phyloP scores from a whole-genome alignment of 768 basidiomycete genomes.

The Tylopilus rubrobrunneus region DNA sequence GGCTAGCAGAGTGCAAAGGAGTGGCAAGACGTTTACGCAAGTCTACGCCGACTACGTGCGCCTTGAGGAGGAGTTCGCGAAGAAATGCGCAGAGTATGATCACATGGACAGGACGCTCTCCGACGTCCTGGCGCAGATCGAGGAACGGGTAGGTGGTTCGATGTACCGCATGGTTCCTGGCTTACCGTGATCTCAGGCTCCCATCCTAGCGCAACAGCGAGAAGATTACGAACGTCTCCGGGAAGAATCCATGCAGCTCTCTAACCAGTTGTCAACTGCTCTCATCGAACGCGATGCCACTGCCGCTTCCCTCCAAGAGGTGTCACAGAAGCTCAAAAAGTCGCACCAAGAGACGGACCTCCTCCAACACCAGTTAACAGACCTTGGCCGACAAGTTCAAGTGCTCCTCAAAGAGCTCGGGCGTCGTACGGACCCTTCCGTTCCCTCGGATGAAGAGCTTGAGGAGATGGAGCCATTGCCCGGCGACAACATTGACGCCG shows the following conservation, averaged over 20 bases:
- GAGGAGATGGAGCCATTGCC: slow-evolving; percentile 43
- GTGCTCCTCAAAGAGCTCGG: slow-evolving; percentile 73
- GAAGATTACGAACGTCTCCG: slow-evolving; percentile 83
- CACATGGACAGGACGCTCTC: slow-evolving; percentile 80
- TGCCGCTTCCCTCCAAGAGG: slow-evolving; percentile 51
- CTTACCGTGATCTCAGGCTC: slow-evolving; percentile 54
- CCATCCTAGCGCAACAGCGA: slow-evolving; percentile 85
- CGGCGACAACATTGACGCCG: slow-evolving; percentile 60
- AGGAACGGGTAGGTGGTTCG: slow-evolving; percentile 64
- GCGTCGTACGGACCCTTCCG: slow-evolving; percentile 77
- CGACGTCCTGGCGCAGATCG: slow-evolving; percentile 82
- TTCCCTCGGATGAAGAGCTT: slow-evolving; percentile 67
- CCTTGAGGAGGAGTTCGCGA: slow-evolving; percentile 76
- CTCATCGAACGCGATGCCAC: slow-evolving; percentile 73
- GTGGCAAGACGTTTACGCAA: slow-evolving; percentile 89
- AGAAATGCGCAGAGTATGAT: slow-evolving; percentile 77
- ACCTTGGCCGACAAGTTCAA: slow-evolving; percentile 84
- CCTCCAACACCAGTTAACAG: slow-evolving; percentile 71
- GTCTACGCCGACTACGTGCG: slow-evolving; percentile 89
- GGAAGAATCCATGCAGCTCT: slow-evolving; percentile 75
- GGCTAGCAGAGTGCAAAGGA: slow-evolving; percentile 75
- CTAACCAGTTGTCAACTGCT: slow-evolving; percentile 71
- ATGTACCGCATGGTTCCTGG: not conserved
- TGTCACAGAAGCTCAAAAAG: slow-evolving; percentile 57
- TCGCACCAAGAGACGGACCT: slow-evolving; percentile 61